Conservation (phyloP, 176 grass and related monocot genomes). For the Zea luxurians region DNA sequence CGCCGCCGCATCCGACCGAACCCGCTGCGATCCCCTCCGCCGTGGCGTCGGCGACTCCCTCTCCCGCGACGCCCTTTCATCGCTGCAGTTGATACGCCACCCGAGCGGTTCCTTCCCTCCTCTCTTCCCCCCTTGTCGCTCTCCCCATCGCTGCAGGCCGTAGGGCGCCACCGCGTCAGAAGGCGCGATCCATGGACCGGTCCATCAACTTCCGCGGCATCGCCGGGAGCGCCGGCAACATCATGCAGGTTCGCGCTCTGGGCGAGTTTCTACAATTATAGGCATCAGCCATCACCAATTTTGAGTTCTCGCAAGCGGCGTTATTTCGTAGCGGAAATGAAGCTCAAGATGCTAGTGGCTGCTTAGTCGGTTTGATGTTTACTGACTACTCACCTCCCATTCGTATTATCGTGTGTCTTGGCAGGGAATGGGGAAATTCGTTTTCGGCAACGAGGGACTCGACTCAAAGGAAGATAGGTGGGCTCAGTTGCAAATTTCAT, state of each 20-base stretch:
- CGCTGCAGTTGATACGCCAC: neutral
- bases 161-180: neutral
- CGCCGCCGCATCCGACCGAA: no score
- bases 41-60: neutral
- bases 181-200: constrained; percentile 61
- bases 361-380: constrained; percentile 2
- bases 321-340: neutral
- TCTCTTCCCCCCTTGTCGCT: neutral
- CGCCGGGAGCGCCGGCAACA: constrained; percentile 82
- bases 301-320: neutral
- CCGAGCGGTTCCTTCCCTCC: neutral
- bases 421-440: constrained; percentile 91
- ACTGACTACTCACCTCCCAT: neutral
- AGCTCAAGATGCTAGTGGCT: neutral
- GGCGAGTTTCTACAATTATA: neutral
- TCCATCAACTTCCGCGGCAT: constrained; percentile 76
- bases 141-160: neutral
- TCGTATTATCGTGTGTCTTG: neutral
- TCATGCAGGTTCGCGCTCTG: constrained; percentile 63
- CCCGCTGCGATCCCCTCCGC: constrained; percentile 25
- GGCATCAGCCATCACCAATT: neutral
- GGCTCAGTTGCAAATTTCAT: neutral
- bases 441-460: constrained; percentile 80
- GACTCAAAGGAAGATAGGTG: constrained; percentile 89
- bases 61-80: neutral